These are phyloP conservation scores for Tardiomyces digboiensis DNA, from an alignment of 1,139 yeast genomes.

Conservation along the genomic window DNA sequence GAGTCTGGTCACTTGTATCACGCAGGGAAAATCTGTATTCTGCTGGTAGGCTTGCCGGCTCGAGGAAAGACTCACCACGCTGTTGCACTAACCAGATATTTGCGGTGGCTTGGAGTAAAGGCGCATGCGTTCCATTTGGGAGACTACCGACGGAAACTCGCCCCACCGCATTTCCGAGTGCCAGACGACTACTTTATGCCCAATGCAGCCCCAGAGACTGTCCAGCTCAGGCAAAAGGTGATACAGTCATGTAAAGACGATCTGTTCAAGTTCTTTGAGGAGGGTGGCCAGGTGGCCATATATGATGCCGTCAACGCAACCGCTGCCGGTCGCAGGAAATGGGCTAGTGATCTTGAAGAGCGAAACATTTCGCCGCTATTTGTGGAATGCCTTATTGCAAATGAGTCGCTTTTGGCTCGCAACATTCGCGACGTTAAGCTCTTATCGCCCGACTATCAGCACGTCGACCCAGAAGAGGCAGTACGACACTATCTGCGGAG, in stretches of 20 bases:
- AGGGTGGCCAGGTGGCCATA: constrained; percentile 84
- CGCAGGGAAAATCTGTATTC: constrained; percentile 89
- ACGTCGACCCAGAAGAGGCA: constrained; percentile 48
- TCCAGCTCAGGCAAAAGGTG: constrained; percentile 48
- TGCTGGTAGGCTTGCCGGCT: constrained; percentile 91
- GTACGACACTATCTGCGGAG: constrained; percentile 34
- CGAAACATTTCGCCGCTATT: constrained; percentile 69
- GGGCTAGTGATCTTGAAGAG: constrained; percentile 44
- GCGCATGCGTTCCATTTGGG: constrained; percentile 91
- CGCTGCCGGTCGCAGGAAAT: constrained; percentile 51
- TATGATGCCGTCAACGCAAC: constrained; percentile 93
- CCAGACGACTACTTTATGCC: constrained; percentile 68
- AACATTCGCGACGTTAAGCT: constrained; percentile 77
- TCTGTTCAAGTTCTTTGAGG: constrained; percentile 60
- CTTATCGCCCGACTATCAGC: constrained; percentile 78
- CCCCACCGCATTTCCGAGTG: constrained; percentile 35
- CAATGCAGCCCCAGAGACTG: constrained; percentile 48
- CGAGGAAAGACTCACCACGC: constrained; percentile 93
- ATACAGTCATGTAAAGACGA: constrained; percentile 60
- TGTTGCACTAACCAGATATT: constrained; percentile 81
- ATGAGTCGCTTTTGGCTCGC: constrained; percentile 54
- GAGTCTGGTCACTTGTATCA: constrained; percentile 87
- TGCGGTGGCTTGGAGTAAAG: constrained; percentile 90
- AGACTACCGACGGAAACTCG: constrained; percentile 66
- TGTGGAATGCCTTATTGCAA: constrained; percentile 81